Base-by-base conservation (phyloP, 371 early-diverging fungal species). In the Rhizomucor pusillus region DNA sequence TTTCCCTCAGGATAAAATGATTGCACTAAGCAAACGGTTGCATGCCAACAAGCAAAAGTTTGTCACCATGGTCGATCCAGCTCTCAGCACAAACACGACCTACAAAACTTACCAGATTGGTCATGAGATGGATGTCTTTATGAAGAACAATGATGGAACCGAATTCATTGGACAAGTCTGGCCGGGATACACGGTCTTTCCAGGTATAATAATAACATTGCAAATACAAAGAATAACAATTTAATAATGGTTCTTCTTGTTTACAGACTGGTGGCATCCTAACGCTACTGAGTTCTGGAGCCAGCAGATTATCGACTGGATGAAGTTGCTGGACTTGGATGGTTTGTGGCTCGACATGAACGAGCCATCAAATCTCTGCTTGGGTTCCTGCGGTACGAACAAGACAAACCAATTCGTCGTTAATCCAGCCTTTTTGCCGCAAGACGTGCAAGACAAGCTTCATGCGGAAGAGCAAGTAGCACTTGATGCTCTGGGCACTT, bases 311-410 rank as follows among this genome's bases (percentile, higher is more conserved):
- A 54, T 43, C 19, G 52, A 58, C 36, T 63, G 63, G 63, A 36
- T 63, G 36, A 45, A 57, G 33, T 19, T 25, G 3, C 54, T 63
- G 23, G 52, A 54, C 24, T 29, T 63, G 16, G 63, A 63, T 41
- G 58, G 63, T 62, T 57, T 82, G 0, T 87, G 88, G 88, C 84
- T 85, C 59, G 88, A 87, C 52, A 87, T 87, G 88, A 87, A 88
- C 60, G 88, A 88, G 53, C 84, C 87, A 0, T 67, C 85, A 0
- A 73, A 78, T 19, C 88, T 88, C 63, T 64, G 64, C 35, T 13
- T 59, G 16, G 64, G 64, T 4, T 59, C 59, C 6, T 64, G 64
- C 29, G 64, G 64, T 43, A 45, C 47, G 7, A 56, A 56, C 43
- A 58, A 59, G 43, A n/a, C 25, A 10, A 53, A 64, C 35, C n/a